Evolutionary conservation across 768 basidiomycete species (phyloP).

Genomic region (Cystofilobasidium ferigula): DNA sequence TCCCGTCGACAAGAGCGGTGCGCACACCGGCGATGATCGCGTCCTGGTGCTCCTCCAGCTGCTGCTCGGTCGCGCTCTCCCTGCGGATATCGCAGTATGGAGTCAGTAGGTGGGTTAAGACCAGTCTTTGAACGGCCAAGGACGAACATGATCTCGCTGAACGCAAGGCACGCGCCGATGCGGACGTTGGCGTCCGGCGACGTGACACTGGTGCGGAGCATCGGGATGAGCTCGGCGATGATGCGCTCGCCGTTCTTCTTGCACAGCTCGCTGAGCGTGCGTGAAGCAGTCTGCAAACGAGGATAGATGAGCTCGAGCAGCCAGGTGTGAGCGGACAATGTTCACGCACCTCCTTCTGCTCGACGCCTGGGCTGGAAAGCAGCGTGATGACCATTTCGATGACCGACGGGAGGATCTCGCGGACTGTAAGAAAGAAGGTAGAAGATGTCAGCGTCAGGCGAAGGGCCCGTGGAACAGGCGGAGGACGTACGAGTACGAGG

Average conservation of each 20-base stretch:
- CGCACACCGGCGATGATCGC: slow-evolving; percentile 79
- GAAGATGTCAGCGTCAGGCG: not conserved
- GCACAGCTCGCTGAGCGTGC: slow-evolving; percentile 78
- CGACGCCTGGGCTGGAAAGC: slow-evolving; percentile 64
- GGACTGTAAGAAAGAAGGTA: slow-evolving; percentile 43
- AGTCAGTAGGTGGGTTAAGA: not conserved
- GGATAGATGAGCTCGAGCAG: not conserved
- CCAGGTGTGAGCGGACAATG: not conserved
- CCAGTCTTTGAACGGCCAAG: not conserved
- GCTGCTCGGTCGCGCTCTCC: slow-evolving; percentile 68
- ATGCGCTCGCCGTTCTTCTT: slow-evolving; percentile 92
- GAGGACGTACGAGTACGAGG: slow-evolving; percentile 63
- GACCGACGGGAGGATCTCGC: slow-evolving; percentile 81
- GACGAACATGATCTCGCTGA: slow-evolving; percentile 76
- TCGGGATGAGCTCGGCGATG: slow-evolving; percentile 67
- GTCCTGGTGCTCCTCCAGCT: slow-evolving; percentile 77
- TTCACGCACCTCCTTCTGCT: slow-evolving; percentile 70
- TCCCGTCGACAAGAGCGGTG: slow-evolving; percentile 73
- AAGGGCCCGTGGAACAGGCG: no score
- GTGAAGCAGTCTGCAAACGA: slow-evolving; percentile 59
- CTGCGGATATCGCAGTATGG: slow-evolving; percentile 40
- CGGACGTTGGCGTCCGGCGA: slow-evolving; percentile 48
- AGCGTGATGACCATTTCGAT: slow-evolving; percentile 57
- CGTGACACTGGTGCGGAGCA: slow-evolving; percentile 53
- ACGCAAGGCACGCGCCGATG: slow-evolving; percentile 76